These are phyloP conservation scores for Acacia concinna DNA, from an alignment of 331 rosid genomes.

Conservation along the genomic window DNA sequence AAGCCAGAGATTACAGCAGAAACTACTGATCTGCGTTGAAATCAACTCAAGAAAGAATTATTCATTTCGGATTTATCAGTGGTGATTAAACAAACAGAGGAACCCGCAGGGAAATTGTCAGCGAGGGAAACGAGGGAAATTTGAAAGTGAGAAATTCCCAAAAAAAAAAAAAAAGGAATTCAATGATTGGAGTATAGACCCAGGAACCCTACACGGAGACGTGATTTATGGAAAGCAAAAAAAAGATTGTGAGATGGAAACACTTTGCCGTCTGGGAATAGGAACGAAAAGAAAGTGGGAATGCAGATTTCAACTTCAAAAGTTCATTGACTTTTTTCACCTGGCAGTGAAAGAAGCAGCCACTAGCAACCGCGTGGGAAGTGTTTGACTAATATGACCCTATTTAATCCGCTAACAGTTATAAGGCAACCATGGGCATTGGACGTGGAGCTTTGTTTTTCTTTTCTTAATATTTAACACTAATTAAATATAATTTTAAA, in stretches of 20 bases:
- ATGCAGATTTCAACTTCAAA: neutral
- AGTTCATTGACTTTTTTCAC: neutral
- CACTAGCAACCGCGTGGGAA: slow-evolving; percentile 16
- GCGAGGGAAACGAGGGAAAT: neutral
- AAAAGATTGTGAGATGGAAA: neutral
- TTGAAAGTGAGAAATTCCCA: neutral
- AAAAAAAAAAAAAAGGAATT: too few relatives aligned
- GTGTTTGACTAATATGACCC: slow-evolving; percentile 32
- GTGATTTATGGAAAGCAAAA: neutral
- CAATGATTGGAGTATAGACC: neutral
- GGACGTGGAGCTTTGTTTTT: too few relatives aligned
- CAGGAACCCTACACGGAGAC: neutral
- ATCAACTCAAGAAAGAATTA: neutral
- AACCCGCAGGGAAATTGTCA: slow-evolving; percentile 3
- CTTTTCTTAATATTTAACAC: too few relatives aligned
- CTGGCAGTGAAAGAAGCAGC: too few relatives aligned
- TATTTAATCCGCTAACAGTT: neutral
- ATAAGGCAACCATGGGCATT: neutral
- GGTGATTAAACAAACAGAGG: neutral
- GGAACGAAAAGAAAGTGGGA: neutral
- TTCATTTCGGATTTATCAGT: neutral
- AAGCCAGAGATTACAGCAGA: slow-evolving; percentile 6
- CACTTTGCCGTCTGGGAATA: neutral
- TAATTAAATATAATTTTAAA: too few relatives aligned
- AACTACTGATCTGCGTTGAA: slow-evolving; percentile 15